Conservation (phyloP, 768 basidiomycete species). For the Russula emetica region DNA sequence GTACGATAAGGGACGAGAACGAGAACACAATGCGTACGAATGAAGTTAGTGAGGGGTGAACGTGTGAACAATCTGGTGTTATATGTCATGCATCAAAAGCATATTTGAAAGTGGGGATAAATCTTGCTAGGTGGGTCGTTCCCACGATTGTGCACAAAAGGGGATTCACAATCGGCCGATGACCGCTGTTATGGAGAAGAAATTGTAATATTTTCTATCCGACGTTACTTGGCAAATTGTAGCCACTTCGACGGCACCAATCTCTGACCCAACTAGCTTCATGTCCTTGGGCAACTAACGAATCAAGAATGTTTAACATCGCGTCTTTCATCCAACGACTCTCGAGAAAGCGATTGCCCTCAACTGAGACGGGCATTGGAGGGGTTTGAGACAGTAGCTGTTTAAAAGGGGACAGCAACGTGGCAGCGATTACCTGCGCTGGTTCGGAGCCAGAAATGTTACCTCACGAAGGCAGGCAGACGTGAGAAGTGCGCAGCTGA, state of each 20-base stretch:
- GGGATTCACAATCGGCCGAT: background rate
- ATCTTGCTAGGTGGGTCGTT: no score
- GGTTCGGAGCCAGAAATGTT: conserved; percentile 30
- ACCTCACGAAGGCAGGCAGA: conserved; percentile 50
- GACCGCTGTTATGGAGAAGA: no score
- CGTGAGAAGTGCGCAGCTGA: conserved; percentile 53
- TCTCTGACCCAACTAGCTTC: conserved; percentile 10
- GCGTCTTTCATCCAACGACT: conserved; percentile 33
- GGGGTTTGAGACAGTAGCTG: conserved; percentile 31
- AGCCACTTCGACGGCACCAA: conserved; percentile 24
- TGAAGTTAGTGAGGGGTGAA: background rate
- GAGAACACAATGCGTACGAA: background rate
- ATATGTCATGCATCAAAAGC: background rate
- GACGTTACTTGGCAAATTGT: background rate
- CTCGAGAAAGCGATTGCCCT: conserved; percentile 33
- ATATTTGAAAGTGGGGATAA: background rate
- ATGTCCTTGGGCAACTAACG: background rate
- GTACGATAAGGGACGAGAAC: background rate
- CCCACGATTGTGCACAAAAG: no score
- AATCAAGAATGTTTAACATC: conserved; percentile 5
- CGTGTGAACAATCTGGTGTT: background rate
- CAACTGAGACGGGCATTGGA: conserved; percentile 17
- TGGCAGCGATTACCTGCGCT: conserved; percentile 40
- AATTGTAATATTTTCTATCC: background rate
- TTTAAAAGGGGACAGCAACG: conserved; percentile 43